Evolutionary conservation across 441 rosid species (phyloP), one percentile per base, ranked within the genome.

Genomic region (Macaranga tanarius): DNA sequence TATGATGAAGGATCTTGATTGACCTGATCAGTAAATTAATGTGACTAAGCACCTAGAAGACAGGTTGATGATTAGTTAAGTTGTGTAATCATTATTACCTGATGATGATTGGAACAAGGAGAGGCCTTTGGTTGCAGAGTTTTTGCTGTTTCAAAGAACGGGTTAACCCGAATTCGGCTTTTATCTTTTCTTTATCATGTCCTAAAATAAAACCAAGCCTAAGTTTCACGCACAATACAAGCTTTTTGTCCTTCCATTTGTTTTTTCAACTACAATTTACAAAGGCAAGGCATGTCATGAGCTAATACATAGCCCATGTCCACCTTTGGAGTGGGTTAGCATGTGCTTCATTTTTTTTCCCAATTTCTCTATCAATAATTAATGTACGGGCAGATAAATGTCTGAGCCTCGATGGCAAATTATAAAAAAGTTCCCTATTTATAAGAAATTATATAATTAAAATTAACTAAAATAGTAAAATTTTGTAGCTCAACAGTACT

Each of bases 211-310:
- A 58, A 62, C 23, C 40, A 67, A 68, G 82, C 85, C 79, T 76
- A 13, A 79, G 31, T 51, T 16, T 13, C 12, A 82, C 85, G 85
- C 85, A 64, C 28, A 48, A 73, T 38, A 20, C 40, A 26, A 28
- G 8, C 12, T 15, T 12, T 45, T 42, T 42, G 45, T 10, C 9
- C 2, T n/a, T 13, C 16, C 22, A 11, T 22, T 65, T 34, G 16
- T 2, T 26, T 26, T 23, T 11, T 59, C 62, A 25, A 38, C 23
- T 31, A 15, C 0, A 16, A 16, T n/a, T n/a, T n/a, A n/a, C n/a
- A n/a, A n/a, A n/a, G 13, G 13, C 7, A n/a, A 9, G 38, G 42
- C 23, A 5, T 22, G 5, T 51, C 3, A 22, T 16, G 58, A 57
- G 73, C 66, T 45, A 28, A 28, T 28, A 28, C 5, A 10, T 17